Base-by-base conservation (phyloP, 805 yeast genomes). In the Cyberlindnera meyerae region DNA sequence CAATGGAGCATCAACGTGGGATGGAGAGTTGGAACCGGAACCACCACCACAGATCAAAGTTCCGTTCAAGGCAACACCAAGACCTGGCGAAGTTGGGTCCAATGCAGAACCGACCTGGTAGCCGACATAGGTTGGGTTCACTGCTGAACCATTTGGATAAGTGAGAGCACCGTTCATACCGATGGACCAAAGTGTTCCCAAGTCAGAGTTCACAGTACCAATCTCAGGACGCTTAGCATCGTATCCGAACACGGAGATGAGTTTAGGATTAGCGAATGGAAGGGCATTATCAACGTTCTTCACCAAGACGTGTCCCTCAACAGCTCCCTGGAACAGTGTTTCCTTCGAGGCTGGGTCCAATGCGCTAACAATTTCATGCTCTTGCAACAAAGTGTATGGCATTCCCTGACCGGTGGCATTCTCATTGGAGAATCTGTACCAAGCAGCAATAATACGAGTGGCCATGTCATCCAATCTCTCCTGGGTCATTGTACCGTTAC, bases 341-440 rank as follows among this genome's bases (percentile, higher is more conserved):
- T 18, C 27, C 18, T 30, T 26, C 8, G 39, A 17, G 20, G 34
- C 39, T 21, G 39, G 39, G 31, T 35, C 39, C 8, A 13, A 11
- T 3, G 39, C 39, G 20, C 30, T 16, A 16, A 35, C 24, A n/a
- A 30, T 14, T 15, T 25, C 34, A 15, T 35, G 39, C 33, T 30
- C 27, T 2, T 18, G 27, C 6, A 26, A 21, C 17, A 30, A 12
- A 11, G 14, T 9, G 20, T 26, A 21, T 30, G 39, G 39, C 21
- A 35, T 30, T n/a, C 39, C 39, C 16, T 35, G 39, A 17, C 39
- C 39, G n/a, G 39, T 35, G 6, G 34, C 34, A 12, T 35, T 30
- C 31, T 25, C 34, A 14, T 30, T 30, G 20, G 34, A 30, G 34
- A 30, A 35, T 16, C 12, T 30, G 39, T 35, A 35, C 18, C 21